Percentiles rank a stretch among this genome's conserved stretches.
Evolutionary conservation across 2,329 filamentous ascomycete genomes (phyloP).

Genomic region (Phialocephala subalpina): DNA sequence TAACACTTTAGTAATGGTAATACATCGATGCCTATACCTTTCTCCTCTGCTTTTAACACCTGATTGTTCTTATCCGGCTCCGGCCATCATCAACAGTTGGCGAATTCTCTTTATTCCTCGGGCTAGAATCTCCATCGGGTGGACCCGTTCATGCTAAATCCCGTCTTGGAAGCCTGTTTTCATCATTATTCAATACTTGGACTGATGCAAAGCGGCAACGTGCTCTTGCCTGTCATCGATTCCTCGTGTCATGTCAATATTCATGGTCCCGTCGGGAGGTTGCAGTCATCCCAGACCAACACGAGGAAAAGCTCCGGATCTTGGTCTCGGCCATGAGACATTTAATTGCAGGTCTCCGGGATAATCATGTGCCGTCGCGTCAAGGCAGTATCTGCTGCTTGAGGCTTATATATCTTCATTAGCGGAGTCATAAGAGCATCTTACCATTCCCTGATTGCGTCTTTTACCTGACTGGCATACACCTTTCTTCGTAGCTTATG

Average conservation of each 20-base stretch:
- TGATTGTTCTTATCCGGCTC: neutral
- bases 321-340: neutral
- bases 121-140: neutral
- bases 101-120: too few species aligned
- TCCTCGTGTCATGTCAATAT: conserved; percentile 2
- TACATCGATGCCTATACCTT: neutral
- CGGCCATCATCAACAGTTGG: neutral
- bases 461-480: neutral
- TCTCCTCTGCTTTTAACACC: neutral
- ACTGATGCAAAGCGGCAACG: neutral
- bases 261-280: neutral
- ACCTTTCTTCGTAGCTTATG: too few species aligned
- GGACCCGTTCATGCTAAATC: neutral
- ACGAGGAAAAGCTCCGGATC: neutral
- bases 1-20: neutral
- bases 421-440: neutral
- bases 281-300: conserved; percentile 4
- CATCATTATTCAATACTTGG: neutral
- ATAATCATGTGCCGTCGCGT: too few species aligned
- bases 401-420: neutral
- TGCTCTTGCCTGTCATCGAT: neutral
- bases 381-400: too few species aligned
- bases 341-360: too few species aligned
- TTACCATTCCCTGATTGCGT: neutral
- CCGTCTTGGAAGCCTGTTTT: neutral